These are phyloP conservation scores for Fraxinus sp. DNA, from an alignment of 305 asterid species.

Conservation along the genomic window DNA sequence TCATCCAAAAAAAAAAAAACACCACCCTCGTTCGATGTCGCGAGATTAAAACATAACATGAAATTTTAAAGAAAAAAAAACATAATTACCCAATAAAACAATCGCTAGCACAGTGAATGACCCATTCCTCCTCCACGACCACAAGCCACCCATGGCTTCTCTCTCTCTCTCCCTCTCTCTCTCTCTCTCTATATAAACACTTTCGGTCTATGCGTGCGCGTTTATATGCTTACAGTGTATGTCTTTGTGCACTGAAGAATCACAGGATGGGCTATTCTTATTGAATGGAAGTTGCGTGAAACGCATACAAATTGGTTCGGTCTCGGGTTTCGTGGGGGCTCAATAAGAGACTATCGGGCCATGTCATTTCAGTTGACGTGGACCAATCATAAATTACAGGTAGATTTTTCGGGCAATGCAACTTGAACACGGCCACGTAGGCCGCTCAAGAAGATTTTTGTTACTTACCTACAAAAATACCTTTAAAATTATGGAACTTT, in stretches of 20 bases:
- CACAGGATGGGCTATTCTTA: neutral
- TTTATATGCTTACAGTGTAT: neutral
- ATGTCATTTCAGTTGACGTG: constrained; percentile 31
- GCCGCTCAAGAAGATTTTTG: too few relatives aligned
- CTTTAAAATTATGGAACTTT: too few relatives aligned
- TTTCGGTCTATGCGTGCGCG: too few relatives aligned
- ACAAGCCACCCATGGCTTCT: constrained; percentile 26
- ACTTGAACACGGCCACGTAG: too few relatives aligned
- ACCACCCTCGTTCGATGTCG: neutral
- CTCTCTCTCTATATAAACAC: neutral
- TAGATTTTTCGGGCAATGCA: neutral
- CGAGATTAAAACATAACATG: neutral
- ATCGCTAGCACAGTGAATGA: constrained; percentile 29
- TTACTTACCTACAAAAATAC: too few relatives aligned
- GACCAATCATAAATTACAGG: constrained; percentile 26
- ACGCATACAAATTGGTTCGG: neutral
- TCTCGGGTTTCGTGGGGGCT: neutral
- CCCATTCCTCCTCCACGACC: constrained; percentile 14
- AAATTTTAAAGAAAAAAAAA: neutral
- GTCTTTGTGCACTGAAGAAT: neutral
- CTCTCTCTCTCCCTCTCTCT: neutral
- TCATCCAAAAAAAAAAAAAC: neutral
- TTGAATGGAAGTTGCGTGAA: neutral
- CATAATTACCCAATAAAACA: constrained; percentile 30
- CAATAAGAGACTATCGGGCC: neutral